Evolutionary conservation across 2,329 filamentous ascomycete genomes (phyloP).

Genomic region (Cercospora beticola): DNA sequence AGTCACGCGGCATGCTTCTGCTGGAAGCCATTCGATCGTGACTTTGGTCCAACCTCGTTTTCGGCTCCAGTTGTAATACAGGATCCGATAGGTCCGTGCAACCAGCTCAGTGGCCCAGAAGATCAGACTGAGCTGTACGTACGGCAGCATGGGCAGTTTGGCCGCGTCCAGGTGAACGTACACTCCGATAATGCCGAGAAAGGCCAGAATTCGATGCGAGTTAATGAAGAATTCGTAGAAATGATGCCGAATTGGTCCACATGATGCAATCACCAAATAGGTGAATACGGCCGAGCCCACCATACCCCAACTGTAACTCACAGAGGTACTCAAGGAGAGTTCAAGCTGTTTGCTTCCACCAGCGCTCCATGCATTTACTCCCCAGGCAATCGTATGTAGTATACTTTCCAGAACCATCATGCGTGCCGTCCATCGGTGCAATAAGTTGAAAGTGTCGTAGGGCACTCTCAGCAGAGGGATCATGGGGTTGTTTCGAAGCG

Average conservation of each 20-base stretch:
- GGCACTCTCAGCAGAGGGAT: slow-evolving; percentile 79
- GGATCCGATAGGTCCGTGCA: slow-evolving; percentile 50
- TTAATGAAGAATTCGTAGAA: slow-evolving; percentile 92
- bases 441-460: slow-evolving; percentile 94
- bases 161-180: slow-evolving; percentile 76
- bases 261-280: slow-evolving; percentile 77
- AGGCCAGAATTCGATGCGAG: slow-evolving; percentile 74
- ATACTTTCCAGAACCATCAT: slow-evolving; percentile 68
- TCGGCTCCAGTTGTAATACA: slow-evolving; percentile 56
- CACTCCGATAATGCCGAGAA: slow-evolving; percentile 66
- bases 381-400: slow-evolving; percentile 71
- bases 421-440: slow-evolving; percentile 80
- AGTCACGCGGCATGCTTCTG: slow-evolving; percentile 61
- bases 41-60: slow-evolving; percentile 52
- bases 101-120: slow-evolving; percentile 72
- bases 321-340: slow-evolving; percentile 55
- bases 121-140: slow-evolving; percentile 70
- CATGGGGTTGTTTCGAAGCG: slow-evolving; percentile 88
- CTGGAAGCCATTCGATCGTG: slow-evolving; percentile 58
- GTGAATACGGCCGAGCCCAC: slow-evolving; percentile 60
- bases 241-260: slow-evolving; percentile 72
- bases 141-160: slow-evolving; percentile 66
- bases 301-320: slow-evolving; percentile 66
- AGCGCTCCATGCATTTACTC: slow-evolving; percentile 62
- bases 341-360: slow-evolving; percentile 62